These are phyloP conservation scores for Caryopteris hybrid DNA, from an alignment of 305 asterid species.

Conservation along the genomic window DNA sequence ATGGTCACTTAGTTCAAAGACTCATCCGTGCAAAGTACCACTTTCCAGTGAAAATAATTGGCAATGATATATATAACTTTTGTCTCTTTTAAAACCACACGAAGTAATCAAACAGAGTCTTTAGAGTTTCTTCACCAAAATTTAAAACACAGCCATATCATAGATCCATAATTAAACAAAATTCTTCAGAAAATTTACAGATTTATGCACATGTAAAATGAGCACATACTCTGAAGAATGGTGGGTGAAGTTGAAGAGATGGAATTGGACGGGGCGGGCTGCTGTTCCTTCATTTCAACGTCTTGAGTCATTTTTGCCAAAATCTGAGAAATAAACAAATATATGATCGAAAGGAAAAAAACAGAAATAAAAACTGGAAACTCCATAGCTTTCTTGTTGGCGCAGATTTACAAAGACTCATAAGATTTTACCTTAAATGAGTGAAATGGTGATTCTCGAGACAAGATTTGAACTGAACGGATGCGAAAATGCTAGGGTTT, in stretches of 20 bases:
- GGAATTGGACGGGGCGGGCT: constrained; percentile 41
- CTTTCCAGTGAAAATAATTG: no score
- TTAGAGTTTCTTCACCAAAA: background rate
- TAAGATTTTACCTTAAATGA: constrained; percentile 23
- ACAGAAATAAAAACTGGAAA: constrained; percentile 25
- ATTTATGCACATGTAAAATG: background rate
- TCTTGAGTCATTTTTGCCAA: constrained; percentile 67
- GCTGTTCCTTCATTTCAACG: constrained; percentile 84
- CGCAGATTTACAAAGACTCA: constrained; percentile 6
- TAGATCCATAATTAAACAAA: background rate
- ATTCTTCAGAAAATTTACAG: background rate
- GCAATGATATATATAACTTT: no score
- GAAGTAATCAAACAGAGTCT: background rate
- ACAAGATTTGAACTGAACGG: constrained; percentile 14
- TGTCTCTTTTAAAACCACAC: background rate
- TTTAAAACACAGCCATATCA: background rate
- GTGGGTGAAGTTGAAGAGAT: constrained; percentile 34
- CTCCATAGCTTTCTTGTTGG: background rate
- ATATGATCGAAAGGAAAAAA: constrained; percentile 20
- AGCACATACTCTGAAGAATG: constrained; percentile 52
- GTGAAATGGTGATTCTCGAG: background rate
- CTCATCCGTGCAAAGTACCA: no score
- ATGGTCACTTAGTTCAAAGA: no score
- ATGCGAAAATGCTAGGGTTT: constrained; percentile 18
- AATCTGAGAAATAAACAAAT: constrained; percentile 35